Percentiles rank a stretch among this genome's conserved stretches.
Conservation (phyloP, 495 filamentous ascomycete genomes). For the Neurospora sp. region DNA sequence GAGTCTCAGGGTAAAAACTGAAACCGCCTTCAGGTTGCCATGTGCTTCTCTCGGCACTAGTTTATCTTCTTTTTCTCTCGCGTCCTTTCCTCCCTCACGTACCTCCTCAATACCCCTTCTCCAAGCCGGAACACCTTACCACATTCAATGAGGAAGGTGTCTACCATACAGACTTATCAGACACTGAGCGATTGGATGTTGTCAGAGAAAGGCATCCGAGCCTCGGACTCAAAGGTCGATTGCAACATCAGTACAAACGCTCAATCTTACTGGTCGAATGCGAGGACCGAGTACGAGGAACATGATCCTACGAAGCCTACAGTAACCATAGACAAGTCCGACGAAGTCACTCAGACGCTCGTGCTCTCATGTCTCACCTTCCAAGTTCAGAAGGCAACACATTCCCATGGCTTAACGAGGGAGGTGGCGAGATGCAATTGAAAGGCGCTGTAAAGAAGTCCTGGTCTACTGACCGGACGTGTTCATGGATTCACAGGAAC, state of each 20-base stretch:
- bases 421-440: too few species aligned
- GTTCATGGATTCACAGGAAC: neutral
- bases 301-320: neutral
- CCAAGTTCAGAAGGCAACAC: neutral
- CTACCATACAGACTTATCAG: neutral
- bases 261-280: neutral
- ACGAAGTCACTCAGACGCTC: neutral
- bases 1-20: too few species aligned
- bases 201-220: neutral
- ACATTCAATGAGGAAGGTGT: neutral
- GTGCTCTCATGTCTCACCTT: neutral
- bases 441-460: too few species aligned
- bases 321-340: neutral
- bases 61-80: too few species aligned
- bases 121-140: too few species aligned
- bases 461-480: too few species aligned
- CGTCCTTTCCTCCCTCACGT: too few species aligned
- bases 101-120: too few species aligned
- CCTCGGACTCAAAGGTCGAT: neutral
- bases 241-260: neutral
- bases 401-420: neutral
- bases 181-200: neutral
- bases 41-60: too few species aligned
- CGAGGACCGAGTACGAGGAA: neutral
- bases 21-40: too few species aligned